A percentile compares a stretch with the other conserved stretches of the same genome.
These are phyloP conservation scores for Leishmania tarentolae DNA, from an alignment of 208 protist genomes.

Conservation along the genomic window DNA sequence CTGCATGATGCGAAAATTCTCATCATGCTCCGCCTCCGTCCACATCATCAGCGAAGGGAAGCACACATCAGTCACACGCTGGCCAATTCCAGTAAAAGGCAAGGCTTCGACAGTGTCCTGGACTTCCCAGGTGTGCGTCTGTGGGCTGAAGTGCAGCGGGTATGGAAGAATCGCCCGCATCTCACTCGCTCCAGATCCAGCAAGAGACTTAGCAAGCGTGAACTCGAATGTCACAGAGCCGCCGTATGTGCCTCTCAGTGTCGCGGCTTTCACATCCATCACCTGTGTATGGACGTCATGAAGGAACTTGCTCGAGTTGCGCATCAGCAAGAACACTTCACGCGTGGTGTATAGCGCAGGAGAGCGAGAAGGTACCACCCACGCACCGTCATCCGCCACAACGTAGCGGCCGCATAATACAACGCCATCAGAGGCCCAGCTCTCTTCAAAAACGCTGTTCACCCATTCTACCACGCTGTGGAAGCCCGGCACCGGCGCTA, in stretches of 20 bases:
- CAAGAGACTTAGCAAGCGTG: slow-evolving; percentile 63
- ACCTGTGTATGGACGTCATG: slow-evolving; percentile 67
- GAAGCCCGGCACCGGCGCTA: slow-evolving; percentile 31
- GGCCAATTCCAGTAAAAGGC: slow-evolving; percentile 58
- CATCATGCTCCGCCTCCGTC: slow-evolving; percentile 63
- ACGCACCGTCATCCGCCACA: slow-evolving; percentile 82
- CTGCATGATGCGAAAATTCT: slow-evolving; percentile 46
- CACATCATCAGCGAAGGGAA: slow-evolving; percentile 77
- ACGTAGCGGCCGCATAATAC: slow-evolving; percentile 77
- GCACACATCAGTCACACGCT: slow-evolving; percentile 82
- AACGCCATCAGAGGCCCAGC: slow-evolving; percentile 52
- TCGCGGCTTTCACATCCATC: not conserved
- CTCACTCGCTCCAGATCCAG: slow-evolving; percentile 53
- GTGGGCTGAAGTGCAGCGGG: slow-evolving; percentile 18
- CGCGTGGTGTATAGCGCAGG: slow-evolving; percentile 48
- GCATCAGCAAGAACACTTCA: slow-evolving; percentile 85
- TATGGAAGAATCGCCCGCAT: slow-evolving; percentile 78
- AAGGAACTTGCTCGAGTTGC: slow-evolving; percentile 75
- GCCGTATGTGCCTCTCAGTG: not conserved
- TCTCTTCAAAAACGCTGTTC: slow-evolving; percentile 19
- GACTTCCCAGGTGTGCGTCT: slow-evolving; percentile 1
- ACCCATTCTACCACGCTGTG: slow-evolving; percentile 70
- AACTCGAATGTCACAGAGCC: slow-evolving; percentile 39
- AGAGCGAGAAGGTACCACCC: slow-evolving; percentile 72
- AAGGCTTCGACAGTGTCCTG: slow-evolving; percentile 20